Evolutionary conservation across 108 stramenopile genomes (phyloP), one percentile per base, ranked within the genome.

Genomic region (Bacterosira constricta): DNA sequence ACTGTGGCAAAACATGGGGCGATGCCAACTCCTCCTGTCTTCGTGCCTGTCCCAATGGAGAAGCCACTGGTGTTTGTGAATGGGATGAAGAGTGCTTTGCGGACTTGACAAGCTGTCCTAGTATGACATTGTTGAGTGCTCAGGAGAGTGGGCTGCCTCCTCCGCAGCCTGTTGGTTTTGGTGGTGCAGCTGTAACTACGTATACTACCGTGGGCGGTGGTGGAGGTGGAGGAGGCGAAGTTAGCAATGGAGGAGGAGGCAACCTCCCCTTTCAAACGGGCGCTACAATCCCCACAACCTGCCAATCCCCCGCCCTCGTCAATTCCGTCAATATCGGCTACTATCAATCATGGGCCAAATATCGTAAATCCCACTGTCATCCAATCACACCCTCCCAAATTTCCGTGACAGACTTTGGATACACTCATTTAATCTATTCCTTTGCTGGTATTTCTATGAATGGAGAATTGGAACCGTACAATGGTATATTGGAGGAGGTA

Each of bases 271-370:
- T 21, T 29, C 21, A 26, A 56, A 10, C 23, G 17, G 29, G 36
- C 1, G 8, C 59, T 11, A 39, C n/a, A 6, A 46, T 63, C 3
- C 52, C 71, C 0, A n/a, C 61, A 25, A 26, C 51, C 37, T 63
- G 71, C 29, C n/a, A n/a, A n/a, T 51, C 60, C 29, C 1, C 63
- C 21, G 12, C 63, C 25, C 49, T 47, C 46, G 35, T 38, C 42
- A 47, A 66, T 64, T 36, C 57, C 6, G 67, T 76, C 46, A 46
- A 61, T 15, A 32, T 76, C 9, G 75, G 66, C 30, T 76, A 76
- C 50, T 76, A 76, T 32, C 75, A 76, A 76, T 68, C 66, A 18
- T 76, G 75, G 75, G 32, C 75, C 29, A 67, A 56, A 6, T 76
- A 69, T 34, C 75, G 75, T 4, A 27, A 50, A 1, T 20, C 55